A percentile compares a stretch with the other conserved stretches of the same genome.
These are phyloP conservation scores for Jamesozyma rosinii DNA, from an alignment of 805 yeast species.

Conservation along the genomic window DNA sequence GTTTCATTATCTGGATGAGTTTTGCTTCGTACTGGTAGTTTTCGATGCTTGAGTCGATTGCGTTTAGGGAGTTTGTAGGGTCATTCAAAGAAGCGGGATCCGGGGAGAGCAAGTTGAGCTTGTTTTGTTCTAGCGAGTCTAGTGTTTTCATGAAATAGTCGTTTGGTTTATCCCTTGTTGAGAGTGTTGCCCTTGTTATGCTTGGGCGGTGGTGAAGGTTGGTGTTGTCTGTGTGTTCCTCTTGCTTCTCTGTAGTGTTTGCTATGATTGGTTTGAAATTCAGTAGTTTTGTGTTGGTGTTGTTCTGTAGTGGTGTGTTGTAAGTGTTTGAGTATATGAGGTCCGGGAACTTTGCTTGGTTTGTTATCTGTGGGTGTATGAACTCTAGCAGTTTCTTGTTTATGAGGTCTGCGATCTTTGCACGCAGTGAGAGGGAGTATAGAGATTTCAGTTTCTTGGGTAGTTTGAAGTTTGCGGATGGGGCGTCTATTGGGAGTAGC, in stretches of 20 bases:
- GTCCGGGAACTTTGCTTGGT: constrained; percentile 12
- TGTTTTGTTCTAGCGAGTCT: neutral
- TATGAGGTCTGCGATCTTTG: constrained; percentile 59
- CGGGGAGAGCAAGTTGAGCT: neutral
- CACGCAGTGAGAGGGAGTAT: constrained; percentile 51
- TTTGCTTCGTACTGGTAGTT: constrained; percentile 25
- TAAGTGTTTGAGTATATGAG: constrained; percentile 3
- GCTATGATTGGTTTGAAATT: neutral
- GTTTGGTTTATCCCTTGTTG: neutral
- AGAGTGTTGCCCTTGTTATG: neutral
- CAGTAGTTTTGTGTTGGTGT: neutral
- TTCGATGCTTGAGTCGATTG: constrained; percentile 2
- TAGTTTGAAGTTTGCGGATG: constrained; percentile 24
- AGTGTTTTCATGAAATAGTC: neutral
- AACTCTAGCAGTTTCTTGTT: constrained; percentile 39
- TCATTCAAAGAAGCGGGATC: neutral
- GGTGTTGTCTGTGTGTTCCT: neutral
- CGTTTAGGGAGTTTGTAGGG: neutral
- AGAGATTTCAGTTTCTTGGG: constrained; percentile 49
- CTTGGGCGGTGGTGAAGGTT: neutral
- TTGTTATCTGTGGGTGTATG: constrained; percentile 18
- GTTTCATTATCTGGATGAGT: constrained; percentile 46
- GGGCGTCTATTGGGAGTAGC: constrained; percentile 35
- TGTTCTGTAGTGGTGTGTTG: neutral
- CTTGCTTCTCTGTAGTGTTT: neutral